Evolutionary conservation across 75 land plant species (phyloP).

Genomic region (Sequoia sempervirens): DNA sequence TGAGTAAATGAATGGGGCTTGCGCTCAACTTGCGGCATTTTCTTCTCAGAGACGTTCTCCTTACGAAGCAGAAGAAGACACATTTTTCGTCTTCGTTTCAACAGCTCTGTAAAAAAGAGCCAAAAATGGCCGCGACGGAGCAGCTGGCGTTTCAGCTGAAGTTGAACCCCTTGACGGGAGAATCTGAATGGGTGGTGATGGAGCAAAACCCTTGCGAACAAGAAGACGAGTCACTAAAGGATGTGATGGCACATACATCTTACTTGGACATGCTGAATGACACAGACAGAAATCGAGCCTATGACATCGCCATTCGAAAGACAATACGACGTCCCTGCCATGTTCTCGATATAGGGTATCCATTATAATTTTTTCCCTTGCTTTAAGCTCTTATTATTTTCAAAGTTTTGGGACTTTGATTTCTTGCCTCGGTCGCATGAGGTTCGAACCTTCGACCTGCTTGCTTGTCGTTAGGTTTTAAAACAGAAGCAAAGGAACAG

Average conservation of each 20-base stretch:
- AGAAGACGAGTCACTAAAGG: not conserved
- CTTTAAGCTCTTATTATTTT: not conserved
- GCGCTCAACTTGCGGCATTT: not conserved
- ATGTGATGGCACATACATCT: conserved; percentile 51
- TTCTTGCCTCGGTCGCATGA: not conserved
- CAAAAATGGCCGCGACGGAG: not conserved
- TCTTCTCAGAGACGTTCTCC: not conserved
- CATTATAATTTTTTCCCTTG: not conserved
- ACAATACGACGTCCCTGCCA: conserved; percentile 43
- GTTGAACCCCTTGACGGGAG: conserved; percentile 58
- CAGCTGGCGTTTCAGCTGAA: conserved; percentile 44
- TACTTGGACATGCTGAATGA: conserved; percentile 97
- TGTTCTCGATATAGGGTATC: conserved; percentile 91
- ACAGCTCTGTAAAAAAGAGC: not conserved
- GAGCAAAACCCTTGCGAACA: conserved; percentile 18
- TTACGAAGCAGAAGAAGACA: not conserved
- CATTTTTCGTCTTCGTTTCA: not conserved
- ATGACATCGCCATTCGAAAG: conserved; percentile 57
- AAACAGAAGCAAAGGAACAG: no score
- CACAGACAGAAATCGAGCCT: conserved; percentile 53
- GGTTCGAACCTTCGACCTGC: not conserved
- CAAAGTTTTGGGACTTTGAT: not conserved
- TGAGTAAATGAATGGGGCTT: not conserved
- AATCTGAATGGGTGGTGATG: conserved; percentile 70
- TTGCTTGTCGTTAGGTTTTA: not conserved